phyloP scores from a whole-genome alignment of 768 basidiomycete genomes.

The Suillus decipiens region DNA sequence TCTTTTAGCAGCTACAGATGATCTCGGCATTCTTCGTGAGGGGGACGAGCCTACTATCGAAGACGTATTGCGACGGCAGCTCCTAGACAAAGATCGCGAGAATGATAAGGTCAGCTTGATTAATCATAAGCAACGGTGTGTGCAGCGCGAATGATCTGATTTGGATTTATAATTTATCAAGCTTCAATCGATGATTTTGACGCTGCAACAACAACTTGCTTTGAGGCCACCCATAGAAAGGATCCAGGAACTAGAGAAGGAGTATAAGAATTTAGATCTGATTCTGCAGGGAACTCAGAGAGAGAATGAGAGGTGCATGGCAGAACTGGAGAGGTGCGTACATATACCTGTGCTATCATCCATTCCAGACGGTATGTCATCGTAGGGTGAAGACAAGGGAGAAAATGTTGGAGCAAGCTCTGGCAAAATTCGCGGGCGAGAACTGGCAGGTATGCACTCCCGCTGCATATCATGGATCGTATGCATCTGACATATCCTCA shows the following conservation, averaged over 20 bases:
- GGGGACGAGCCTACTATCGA: slow-evolving; percentile 54
- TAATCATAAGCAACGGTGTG: not conserved
- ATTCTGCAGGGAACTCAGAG: slow-evolving; percentile 78
- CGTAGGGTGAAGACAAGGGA: slow-evolving; percentile 65
- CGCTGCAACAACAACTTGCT: slow-evolving; percentile 65
- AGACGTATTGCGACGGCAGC: slow-evolving; percentile 60
- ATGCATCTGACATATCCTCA: slow-evolving; percentile 11
- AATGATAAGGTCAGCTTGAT: slow-evolving; percentile 57
- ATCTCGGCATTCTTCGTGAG: slow-evolving; percentile 62
- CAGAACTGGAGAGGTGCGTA: slow-evolving; percentile 69
- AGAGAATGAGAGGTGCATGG: slow-evolving; percentile 86
- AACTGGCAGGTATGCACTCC: slow-evolving; percentile 71
- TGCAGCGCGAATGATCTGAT: not conserved
- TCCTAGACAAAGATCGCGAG: slow-evolving; percentile 69
- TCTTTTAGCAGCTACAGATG: slow-evolving; percentile 49
- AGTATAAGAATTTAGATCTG: slow-evolving; percentile 74
- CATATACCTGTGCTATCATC: not conserved
- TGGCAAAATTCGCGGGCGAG: slow-evolving; percentile 70
- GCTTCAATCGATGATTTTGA: slow-evolving; percentile 63
- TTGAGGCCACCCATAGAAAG: slow-evolving; percentile 68
- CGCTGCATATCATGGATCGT: not conserved
- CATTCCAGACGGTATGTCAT: not conserved
- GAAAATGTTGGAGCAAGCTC: slow-evolving; percentile 72
- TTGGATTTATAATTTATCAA: slow-evolving; percentile 23
- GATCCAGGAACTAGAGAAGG: slow-evolving; percentile 67